These are phyloP conservation scores for Dothistroma septosporum DNA, from an alignment of 2,329 filamentous ascomycete species.

Conservation along the genomic window DNA sequence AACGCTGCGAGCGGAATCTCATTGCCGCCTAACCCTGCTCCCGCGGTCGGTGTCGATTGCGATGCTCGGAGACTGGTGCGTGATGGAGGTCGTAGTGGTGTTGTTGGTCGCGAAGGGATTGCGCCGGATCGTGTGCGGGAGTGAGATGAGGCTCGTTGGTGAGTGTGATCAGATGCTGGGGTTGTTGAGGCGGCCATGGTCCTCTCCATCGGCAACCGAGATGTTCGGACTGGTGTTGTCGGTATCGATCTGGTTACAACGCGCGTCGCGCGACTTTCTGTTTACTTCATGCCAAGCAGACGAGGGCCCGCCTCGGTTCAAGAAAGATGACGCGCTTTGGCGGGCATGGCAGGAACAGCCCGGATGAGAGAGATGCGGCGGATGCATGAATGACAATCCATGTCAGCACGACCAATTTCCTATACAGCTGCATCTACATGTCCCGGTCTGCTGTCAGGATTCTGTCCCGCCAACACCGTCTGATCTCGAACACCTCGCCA, in stretches of 20 bases:
- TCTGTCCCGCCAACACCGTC: constrained; percentile 3
- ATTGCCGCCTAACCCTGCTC: constrained; percentile 41
- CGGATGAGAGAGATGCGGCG: not conserved
- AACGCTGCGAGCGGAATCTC: constrained; percentile 72
- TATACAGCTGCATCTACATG: constrained; percentile 1
- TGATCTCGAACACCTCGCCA: not conserved
- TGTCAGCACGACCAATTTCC: not conserved
- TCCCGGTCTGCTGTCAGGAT: not conserved
- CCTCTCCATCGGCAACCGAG: not conserved
- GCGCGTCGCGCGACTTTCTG: not conserved
- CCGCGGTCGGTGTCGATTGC: constrained; percentile 42
- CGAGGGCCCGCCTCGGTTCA: not conserved
- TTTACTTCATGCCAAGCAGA: not conserved
- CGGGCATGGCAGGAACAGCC: not conserved
- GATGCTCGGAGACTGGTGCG: constrained; percentile 83
- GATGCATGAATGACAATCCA: not conserved
- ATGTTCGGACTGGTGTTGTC: not conserved
- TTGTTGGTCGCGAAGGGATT: constrained; percentile 72
- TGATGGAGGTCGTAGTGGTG: constrained; percentile 84
- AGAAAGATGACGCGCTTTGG: not conserved
- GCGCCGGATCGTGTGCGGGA: constrained; percentile 45
- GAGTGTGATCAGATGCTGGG: constrained; percentile 8
- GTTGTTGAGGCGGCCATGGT: constrained; percentile 21
- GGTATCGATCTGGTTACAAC: not conserved
- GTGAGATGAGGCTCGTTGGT: constrained; percentile 31